Percentiles rank a stretch among this genome's conserved stretches.
phyloP scores from a whole-genome alignment of 495 filamentous ascomycete genomes.

The Xylaria grammica region DNA sequence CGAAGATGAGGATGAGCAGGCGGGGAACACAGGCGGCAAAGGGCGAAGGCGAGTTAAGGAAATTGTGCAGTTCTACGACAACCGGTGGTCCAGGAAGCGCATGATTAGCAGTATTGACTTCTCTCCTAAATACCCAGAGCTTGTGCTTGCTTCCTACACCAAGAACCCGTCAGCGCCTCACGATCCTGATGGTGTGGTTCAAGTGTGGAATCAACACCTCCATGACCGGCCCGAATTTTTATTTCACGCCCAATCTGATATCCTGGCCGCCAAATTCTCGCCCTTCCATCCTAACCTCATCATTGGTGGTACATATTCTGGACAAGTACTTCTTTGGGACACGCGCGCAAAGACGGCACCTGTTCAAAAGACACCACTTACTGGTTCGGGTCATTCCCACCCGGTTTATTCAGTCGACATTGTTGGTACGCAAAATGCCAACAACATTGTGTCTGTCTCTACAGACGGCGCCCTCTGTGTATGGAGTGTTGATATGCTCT shows the following conservation, averaged over 20 bases:
- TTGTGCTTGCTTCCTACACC: conserved; percentile 91
- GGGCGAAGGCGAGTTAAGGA: conserved; percentile 83
- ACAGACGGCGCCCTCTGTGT: conserved; percentile 96
- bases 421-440: conserved; percentile 96
- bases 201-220: conserved; percentile 96
- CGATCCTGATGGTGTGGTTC: conserved; percentile 91
- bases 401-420: conserved; percentile 95
- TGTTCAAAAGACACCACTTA: conserved; percentile 93
- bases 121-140: conserved; percentile 92
- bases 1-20: conserved; percentile 85
- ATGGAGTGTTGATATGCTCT: conserved; percentile 97
- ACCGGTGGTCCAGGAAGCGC: conserved; percentile 94
- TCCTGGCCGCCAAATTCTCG: conserved; percentile 93
- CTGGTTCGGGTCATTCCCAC: conserved; percentile 91
- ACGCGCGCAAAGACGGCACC: conserved; percentile 85
- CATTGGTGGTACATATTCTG: conserved; percentile 91
- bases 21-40: conserved; percentile 69
- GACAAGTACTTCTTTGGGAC: conserved; percentile 98
- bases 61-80: conserved; percentile 89
- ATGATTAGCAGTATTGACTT: conserved; percentile 94
- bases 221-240: conserved; percentile 93
- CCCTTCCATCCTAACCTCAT: conserved; percentile 97
- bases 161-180: conserved; percentile 95
- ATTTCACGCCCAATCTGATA: conserved; percentile 95
- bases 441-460: conserved; percentile 94